Evolutionary conservation across 2,329 filamentous ascomycete genomes (phyloP).

Genomic region (Incumbomyces lentus): DNA sequence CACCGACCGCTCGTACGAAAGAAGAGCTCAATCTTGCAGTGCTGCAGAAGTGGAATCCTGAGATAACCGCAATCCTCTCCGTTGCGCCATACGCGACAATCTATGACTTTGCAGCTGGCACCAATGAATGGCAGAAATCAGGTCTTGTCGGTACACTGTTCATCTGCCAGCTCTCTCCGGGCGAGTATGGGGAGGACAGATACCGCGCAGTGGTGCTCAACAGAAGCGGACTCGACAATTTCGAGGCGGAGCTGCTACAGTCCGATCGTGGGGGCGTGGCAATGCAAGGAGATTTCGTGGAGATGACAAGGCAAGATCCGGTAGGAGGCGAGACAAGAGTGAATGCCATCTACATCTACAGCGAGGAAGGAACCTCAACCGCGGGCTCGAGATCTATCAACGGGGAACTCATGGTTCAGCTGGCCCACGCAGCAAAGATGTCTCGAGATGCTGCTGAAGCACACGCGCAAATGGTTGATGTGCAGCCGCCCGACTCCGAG

Average conservation of each 20-base stretch:
- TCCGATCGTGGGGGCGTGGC: conserved; percentile 53
- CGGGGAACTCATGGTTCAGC: conserved; percentile 40
- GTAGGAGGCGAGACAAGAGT: conserved; percentile 26
- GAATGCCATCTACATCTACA: conserved; percentile 56
- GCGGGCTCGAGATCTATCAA: conserved; percentile 43
- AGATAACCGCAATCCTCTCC: conserved; percentile 61
- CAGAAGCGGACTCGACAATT: conserved; percentile 59
- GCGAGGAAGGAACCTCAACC: conserved; percentile 48
- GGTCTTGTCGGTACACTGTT: conserved; percentile 83
- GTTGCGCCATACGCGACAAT: conserved; percentile 79
- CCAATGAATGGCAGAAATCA: conserved; percentile 69
- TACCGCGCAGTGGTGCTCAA: conserved; percentile 61
- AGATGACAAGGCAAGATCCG: conserved; percentile 32
- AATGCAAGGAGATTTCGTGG: conserved; percentile 51
- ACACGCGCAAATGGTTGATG: neutral
- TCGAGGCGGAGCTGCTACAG: conserved; percentile 51
- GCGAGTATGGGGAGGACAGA: conserved; percentile 35
- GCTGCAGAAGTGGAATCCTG: conserved; percentile 68
- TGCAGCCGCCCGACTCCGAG: conserved; percentile 11
- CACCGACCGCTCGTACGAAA: conserved; percentile 53
- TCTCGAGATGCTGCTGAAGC: conserved; percentile 38
- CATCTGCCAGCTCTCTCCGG: conserved; percentile 55
- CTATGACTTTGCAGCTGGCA: conserved; percentile 62
- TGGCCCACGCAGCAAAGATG: conserved; percentile 42
- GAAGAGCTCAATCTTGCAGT: conserved; percentile 81